Conservation (phyloP, 2,329 filamentous ascomycete genomes). For the Beauveria sp. region DNA sequence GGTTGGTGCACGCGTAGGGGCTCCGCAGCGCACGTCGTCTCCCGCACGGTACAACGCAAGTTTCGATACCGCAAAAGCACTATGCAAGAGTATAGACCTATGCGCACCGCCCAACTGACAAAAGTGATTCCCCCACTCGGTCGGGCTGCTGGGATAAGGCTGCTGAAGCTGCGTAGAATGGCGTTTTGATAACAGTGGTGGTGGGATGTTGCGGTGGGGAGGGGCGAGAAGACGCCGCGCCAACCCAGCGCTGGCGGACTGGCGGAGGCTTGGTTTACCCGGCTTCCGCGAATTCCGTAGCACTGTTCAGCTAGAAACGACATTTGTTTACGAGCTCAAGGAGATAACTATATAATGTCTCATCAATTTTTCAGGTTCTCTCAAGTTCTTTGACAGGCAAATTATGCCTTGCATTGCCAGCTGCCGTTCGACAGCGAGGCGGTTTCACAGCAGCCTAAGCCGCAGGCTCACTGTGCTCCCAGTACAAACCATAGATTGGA, state of each 20-base stretch:
- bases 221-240: conserved; percentile 7
- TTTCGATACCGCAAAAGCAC: background rate
- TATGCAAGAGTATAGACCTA: background rate
- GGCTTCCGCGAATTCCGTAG: conserved; percentile 2
- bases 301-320: background rate
- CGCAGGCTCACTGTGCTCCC: conserved; percentile 5
- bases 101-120: background rate
- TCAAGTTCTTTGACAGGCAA: background rate
- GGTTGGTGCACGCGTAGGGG: conserved; percentile 3
- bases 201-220: conserved; percentile 13
- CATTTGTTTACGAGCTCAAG: background rate
- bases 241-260: background rate
- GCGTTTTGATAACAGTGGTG: conserved; percentile 6
- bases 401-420: background rate
- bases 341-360: background rate
- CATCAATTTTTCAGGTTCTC: background rate
- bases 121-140: background rate
- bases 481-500: background rate
- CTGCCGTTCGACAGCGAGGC: background rate
- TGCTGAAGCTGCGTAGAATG: conserved; percentile 7
- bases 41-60: background rate
- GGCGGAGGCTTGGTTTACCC: conserved; percentile 11
- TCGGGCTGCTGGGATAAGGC: conserved; percentile 8
- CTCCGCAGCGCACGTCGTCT: conserved; percentile 6
- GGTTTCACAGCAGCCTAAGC: background rate